These are phyloP conservation scores for Bassia scoparia DNA, from an alignment of 148 eudicot genomes.

Conservation along the genomic window DNA sequence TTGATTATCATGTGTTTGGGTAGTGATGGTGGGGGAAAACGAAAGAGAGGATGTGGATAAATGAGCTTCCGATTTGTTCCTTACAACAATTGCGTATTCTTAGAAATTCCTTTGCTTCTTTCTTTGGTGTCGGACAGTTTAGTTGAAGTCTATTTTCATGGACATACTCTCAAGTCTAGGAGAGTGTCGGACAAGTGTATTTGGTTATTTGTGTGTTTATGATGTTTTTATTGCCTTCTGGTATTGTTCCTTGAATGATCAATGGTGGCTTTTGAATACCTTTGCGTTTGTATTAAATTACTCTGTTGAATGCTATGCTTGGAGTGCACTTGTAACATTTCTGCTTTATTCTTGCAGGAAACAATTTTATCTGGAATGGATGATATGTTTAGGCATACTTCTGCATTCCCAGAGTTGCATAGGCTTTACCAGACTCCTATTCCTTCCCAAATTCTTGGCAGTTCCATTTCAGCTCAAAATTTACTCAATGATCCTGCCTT, in stretches of 20 bases:
- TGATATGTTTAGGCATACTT: background rate
- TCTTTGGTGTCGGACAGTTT: too few species aligned
- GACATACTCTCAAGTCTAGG: background rate
- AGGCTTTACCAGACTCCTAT: background rate
- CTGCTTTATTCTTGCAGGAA: conserved; percentile 1
- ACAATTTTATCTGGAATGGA: conserved; percentile 6
- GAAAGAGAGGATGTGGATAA: background rate
- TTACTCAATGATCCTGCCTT: background rate
- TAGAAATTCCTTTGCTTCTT: background rate
- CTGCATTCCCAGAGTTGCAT: conserved; percentile 5
- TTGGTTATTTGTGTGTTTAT: background rate
- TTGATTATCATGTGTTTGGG: background rate
- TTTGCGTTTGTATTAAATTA: background rate
- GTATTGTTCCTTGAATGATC: background rate
- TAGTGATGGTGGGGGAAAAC: background rate
- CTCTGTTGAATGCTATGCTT: background rate
- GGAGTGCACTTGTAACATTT: background rate
- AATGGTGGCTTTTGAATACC: too few species aligned
- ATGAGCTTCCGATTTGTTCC: too few species aligned
- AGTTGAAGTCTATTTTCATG: background rate
- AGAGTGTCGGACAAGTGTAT: background rate
- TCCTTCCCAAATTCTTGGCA: background rate
- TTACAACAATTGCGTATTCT: too few species aligned
- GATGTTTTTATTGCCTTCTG: background rate
- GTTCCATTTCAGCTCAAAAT: background rate